Evolutionary conservation across 257 asterid genomes (phyloP), one percentile per base, ranked within the genome.

Genomic region (Galeopsis tetrahit): DNA sequence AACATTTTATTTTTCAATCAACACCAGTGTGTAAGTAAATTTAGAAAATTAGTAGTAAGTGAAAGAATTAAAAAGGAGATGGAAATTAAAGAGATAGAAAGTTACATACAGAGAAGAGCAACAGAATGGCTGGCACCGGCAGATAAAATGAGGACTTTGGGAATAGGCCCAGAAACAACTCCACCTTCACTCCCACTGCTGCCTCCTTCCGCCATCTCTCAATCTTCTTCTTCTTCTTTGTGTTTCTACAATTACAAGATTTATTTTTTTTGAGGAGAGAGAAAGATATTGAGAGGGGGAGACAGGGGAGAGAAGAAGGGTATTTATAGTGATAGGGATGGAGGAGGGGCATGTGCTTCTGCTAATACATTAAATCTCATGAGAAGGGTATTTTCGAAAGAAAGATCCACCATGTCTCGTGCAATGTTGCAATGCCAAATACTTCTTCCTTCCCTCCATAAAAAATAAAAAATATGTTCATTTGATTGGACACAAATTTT

Each of bases 111-210:
- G 58, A 93, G 96, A 74, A 91, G 96, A 72, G 97, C 97, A 69
- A 91, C 90, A 44, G 98, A 89, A 74, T 93, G 98, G 70, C 96
- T 93, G 32, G 98, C 98, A n/a, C 98, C 98, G 59, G 98, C 96
- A 14, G 98, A 91, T 36, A 93, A 84, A 74, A 86, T 70, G 40
- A 93, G 76, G 67, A 93, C 96, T 75, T 83, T 78, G 14, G 89
- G 92, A 66, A 84, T 63, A 21, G 92, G 86, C 3, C 82, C 82
- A 39, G 84, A 72, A 4, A 68, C 87, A 7, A 78, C 87, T 57
- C 72, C 85, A 28, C 82, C 46, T 13, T 68, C 77, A 52, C 84
- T 46, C 70, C 79, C 60, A 61, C 81, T 72, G 52, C 79, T 79
- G 52, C 73, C 83, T 75, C 69, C 84, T 15, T 84, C 91, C 10